Evolutionary conservation across 352 stramenopile genomes (phyloP), one percentile per base, ranked within the genome.

Genomic region (Phytophthora boehmeriae): DNA sequence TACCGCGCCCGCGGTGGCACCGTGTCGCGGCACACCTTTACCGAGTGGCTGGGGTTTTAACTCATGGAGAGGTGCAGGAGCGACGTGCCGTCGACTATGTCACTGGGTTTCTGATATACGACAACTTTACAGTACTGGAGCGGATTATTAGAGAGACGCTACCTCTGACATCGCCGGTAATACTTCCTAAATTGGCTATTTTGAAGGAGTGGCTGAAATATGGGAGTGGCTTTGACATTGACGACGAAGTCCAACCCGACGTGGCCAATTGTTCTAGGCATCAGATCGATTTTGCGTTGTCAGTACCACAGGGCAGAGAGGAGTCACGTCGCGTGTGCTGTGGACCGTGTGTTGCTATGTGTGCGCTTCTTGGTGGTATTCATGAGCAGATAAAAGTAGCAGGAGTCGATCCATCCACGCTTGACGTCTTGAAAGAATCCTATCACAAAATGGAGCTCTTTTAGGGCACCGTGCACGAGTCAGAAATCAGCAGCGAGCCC

Each of bases 391-490:
- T 60, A 6, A 0, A 41, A 11, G 36, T 46, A 17, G n/a, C 2
- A 4, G 22, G 8, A 3, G 32, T 43, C 19, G 53, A 53, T 34
- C 13, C 23, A 6, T 35, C 11, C 19, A 45, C 32, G 10, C 14
- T 46, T 14, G 5, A 8, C 11, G 32, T 41, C 39, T 41, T 60
- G 8, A 6, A 8, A 14, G 48, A 52, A 25, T 50, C 25, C 8
- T 17, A 45, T n/a, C 8, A n/a, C 11, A 63, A 63, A 38, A 3
- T 57, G 38, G 46, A 47, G 5, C 28, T 63, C 1, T 63, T 63
- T n/a, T 20, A 56, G n/a, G 55, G 38, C 46, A 63, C 56, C n/a
- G 46, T 8, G 9, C 57, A 2, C 46, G 39, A 30, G 56, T 64
- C 8, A 5, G 39, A 5, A 57, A 64, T 8, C 47, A 64, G 19